phyloP scores from a whole-genome alignment of 2,329 filamentous ascomycete species.

The Alternaria ventricosa region DNA sequence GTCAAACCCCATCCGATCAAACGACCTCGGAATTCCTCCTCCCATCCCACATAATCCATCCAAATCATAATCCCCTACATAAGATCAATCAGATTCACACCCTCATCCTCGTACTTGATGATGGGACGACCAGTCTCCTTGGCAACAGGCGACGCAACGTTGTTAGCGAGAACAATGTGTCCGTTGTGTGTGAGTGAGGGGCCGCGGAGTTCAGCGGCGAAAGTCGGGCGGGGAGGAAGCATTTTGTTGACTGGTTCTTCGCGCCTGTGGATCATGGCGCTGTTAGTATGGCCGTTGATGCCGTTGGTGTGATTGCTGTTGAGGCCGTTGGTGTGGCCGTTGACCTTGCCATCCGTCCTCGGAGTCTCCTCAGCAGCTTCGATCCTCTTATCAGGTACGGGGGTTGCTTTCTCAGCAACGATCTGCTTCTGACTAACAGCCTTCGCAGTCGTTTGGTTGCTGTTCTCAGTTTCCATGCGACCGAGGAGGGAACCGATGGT shows the following conservation, averaged over 20 bases:
- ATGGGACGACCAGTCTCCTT: neutral
- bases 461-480: neutral
- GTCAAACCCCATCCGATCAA: too few relatives aligned
- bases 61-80: neutral
- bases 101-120: conserved; percentile 1
- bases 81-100: neutral
- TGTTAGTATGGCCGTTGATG: neutral
- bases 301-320: neutral
- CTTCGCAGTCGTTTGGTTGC: too few relatives aligned
- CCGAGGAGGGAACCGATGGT: conserved; percentile 18
- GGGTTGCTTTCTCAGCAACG: too few relatives aligned
- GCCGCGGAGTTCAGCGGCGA: conserved; percentile 19
- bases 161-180: conserved; percentile 18
- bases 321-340: neutral
- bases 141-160: neutral
- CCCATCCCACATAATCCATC: too few relatives aligned
- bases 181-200: conserved; percentile 9
- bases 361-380: too few relatives aligned
- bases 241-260: neutral
- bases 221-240: conserved; percentile 1
- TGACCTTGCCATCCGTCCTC: too few relatives aligned
- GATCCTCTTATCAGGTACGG: too few relatives aligned
- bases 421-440: too few relatives aligned
- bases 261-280: neutral
- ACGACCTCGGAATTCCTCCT: too few relatives aligned